Evolutionary conservation across 345 rosid genomes (phyloP).

Genomic region (Rhizophora apiculata): DNA sequence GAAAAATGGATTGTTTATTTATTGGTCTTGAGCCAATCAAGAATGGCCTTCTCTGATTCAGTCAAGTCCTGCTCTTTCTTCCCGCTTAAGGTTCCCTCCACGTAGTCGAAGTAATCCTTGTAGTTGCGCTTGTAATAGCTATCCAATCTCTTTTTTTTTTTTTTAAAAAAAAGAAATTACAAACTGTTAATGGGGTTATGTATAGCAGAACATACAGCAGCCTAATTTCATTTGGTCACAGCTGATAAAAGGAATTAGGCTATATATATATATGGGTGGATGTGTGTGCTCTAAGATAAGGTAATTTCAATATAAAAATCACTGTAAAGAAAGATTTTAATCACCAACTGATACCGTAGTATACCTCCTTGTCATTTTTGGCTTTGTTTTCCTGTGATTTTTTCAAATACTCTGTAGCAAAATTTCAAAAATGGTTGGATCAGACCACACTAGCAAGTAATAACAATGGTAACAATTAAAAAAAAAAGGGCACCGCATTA

Average conservation of each 20-base stretch:
- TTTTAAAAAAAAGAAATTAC: neutral
- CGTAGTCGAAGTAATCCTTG: constrained; percentile 78
- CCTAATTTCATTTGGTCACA: too few species aligned
- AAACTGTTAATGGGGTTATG: neutral
- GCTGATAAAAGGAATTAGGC: neutral
- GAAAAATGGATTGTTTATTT: constrained; percentile 25
- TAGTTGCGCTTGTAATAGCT: constrained; percentile 84
- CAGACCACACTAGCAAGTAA: neutral
- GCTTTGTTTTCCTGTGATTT: constrained; percentile 77
- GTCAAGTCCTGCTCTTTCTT: constrained; percentile 58
- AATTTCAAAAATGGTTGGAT: neutral
- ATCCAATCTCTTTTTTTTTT: constrained; percentile 83
- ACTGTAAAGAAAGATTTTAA: neutral
- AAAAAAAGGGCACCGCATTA: constrained; percentile 8
- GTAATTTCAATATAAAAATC: neutral
- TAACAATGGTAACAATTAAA: neutral
- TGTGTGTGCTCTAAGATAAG: neutral
- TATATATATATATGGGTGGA: neutral
- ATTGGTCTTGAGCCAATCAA: constrained; percentile 75
- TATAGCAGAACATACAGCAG: too few species aligned
- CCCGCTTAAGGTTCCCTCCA: constrained; percentile 58
- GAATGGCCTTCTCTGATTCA: constrained; percentile 76
- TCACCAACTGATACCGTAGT: neutral
- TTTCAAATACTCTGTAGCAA: constrained; percentile 70
- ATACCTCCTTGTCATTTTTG: constrained; percentile 87